Percentiles rank a stretch among this genome's conserved stretches.
Evolutionary conservation across 2,329 filamentous ascomycete genomes (phyloP).

Genomic region (Nannizziopsis arthrosporioides): DNA sequence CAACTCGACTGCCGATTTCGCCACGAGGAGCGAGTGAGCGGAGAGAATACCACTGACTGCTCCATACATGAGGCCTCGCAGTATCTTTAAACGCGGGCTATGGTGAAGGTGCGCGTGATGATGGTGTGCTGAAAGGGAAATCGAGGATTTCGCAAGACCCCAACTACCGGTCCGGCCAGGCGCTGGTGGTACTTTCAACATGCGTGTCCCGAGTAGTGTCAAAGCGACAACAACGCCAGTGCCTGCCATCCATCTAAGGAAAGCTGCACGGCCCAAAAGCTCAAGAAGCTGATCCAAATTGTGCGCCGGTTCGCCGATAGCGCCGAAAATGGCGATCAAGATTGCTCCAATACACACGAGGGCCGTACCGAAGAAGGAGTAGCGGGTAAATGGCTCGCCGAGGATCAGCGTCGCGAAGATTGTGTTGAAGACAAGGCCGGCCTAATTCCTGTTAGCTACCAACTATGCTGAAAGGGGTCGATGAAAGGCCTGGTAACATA

Average conservation of each 20-base stretch:
- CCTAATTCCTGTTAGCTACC: slow-evolving; percentile 32
- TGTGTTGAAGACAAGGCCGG: slow-evolving; percentile 94
- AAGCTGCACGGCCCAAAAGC: slow-evolving; percentile 60
- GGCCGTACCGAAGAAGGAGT: slow-evolving; percentile 80
- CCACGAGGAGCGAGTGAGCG: slow-evolving; percentile 81
- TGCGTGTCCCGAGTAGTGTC: slow-evolving; percentile 50
- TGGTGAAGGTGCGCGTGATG: slow-evolving; percentile 22
- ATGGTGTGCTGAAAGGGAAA: slow-evolving; percentile 5
- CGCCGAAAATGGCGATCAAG: slow-evolving; percentile 85
- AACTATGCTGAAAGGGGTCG: not conserved
- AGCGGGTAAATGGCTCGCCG: slow-evolving; percentile 83
- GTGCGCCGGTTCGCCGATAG: slow-evolving; percentile 86
- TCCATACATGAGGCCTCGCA: slow-evolving; percentile 77
- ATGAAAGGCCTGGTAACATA: slow-evolving; percentile 24
- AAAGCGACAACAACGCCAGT: slow-evolving; percentile 61
- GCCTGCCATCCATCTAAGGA: slow-evolving; percentile 78
- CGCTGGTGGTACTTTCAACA: slow-evolving; percentile 30
- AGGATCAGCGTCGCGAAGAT: slow-evolving; percentile 91
- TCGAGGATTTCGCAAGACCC: slow-evolving; percentile 22
- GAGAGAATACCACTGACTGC: slow-evolving; percentile 85
- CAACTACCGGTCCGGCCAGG: slow-evolving; percentile 22
- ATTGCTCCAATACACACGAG: slow-evolving; percentile 82
- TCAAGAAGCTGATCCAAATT: slow-evolving; percentile 68
- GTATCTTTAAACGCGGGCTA: slow-evolving; percentile 57
- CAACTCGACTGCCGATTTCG: slow-evolving; percentile 92